Conservation (phyloP, 169 alveolate genomes). For the Ichthyophthirius multifiliis region DNA sequence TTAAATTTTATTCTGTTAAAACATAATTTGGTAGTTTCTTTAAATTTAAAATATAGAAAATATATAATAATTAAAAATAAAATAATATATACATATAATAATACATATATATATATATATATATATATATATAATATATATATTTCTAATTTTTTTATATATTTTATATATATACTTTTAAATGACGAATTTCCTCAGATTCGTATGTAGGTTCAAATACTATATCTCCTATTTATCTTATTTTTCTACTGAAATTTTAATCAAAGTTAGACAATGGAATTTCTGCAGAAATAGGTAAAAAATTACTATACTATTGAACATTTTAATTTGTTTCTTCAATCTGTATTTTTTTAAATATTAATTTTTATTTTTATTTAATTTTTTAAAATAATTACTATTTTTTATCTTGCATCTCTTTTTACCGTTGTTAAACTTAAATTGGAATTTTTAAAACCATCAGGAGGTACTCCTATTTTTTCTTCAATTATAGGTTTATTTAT, state of each 20-base stretch:
- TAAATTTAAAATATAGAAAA: background rate
- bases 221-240: conserved; percentile 37
- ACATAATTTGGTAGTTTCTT: conserved; percentile 34
- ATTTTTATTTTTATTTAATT: background rate
- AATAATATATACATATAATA: background rate
- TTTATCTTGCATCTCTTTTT: conserved; percentile 9
- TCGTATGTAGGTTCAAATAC: conserved; percentile 17
- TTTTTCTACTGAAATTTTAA: conserved; percentile 18
- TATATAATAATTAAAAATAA: background rate
- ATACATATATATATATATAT: no score
- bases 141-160: background rate
- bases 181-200: conserved; percentile 31
- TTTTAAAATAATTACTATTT: background rate
- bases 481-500: conserved; percentile 5
- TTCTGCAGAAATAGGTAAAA: background rate
- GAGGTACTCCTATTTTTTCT: conserved; percentile 32
- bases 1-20: conserved; percentile 30
- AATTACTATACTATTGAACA: background rate
- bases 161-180: conserved; percentile 14
- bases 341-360: background rate
- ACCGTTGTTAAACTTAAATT: conserved; percentile 12
- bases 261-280: background rate
- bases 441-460: conserved; percentile 34
- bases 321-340: conserved; percentile 10
- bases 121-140: background rate